Base-by-base conservation (phyloP, 495 filamentous ascomycete species). In the Choiromyces venosus region DNA sequence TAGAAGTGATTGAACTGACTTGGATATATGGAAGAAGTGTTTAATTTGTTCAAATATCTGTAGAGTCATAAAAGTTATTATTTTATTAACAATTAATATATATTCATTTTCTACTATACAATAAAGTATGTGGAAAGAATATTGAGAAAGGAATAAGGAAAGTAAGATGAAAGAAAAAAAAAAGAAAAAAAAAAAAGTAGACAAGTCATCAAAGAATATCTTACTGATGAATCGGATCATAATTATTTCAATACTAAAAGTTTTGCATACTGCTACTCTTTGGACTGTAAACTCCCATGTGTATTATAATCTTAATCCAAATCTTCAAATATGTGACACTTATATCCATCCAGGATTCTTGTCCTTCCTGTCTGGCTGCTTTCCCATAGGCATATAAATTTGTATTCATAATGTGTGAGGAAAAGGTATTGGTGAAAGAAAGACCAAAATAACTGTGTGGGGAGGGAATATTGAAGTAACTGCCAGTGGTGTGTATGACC, bases 1-100 rank as follows among this genome's bases (percentile, higher is more conserved):
- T 65, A 19, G 68, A 71, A 70, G 73, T 14, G 7, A 67, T 25
- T 4, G 67, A 70, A 1, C 74, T 21, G 18, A 67, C 71, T 14
- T 40, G 70, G 40, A 67, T 67, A 72, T n/a, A 74, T 16, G 18
- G 3, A 35, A 76, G 70, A 66, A 76, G 70, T 3, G 64, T 39
- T 44, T 76, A 66, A 68, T 70, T 67, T 2, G 71, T 67, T 2
- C 38, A 64, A 3, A 67, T 37, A 37, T 71, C 74, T 2, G 39
- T 46, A 0, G 67, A 71, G 10, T 38, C 39, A 71, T 38, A 38
- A 39, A 44, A 19, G 37, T 72, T 65, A 72, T 67, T 21, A 66
- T 64, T 14, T 9, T 29, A 65, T n/a, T n/a, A n/a, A n/a, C 66
- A 8, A 29, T 61, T n/a, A n/a, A 18, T 38, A 64, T 29, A 2